phyloP scores from a whole-genome alignment of 2,329 filamentous ascomycete genomes.

The Talaromyces verruculosus region DNA sequence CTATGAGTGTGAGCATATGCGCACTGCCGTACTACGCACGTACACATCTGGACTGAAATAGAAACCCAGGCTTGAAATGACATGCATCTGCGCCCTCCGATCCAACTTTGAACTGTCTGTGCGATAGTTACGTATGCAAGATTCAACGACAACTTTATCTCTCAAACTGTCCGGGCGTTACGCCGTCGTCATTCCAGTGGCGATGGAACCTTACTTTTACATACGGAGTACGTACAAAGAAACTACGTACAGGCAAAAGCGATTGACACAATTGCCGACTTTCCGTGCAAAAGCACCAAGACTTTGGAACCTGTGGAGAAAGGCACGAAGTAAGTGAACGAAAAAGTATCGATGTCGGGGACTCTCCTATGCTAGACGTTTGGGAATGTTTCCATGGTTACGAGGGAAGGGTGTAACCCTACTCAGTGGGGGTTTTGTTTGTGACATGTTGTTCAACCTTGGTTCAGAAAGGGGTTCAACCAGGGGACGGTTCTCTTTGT shows the following conservation, averaged over 20 bases:
- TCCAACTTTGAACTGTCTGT: background rate
- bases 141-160: background rate
- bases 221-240: background rate
- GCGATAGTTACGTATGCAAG: background rate
- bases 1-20: background rate
- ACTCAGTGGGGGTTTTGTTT: background rate
- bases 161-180: background rate
- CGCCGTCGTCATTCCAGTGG: background rate
- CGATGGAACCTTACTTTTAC: background rate
- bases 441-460: slow-evolving; percentile 4
- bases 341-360: background rate
- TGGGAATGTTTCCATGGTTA: background rate
- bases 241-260: background rate
- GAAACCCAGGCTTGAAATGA: background rate
- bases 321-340: background rate
- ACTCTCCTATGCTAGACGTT: background rate
- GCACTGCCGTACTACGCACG: background rate
- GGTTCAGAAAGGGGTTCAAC: background rate
- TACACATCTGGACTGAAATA: background rate
- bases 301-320: slow-evolving; percentile 6
- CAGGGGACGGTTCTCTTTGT: background rate
- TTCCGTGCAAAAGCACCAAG: background rate
- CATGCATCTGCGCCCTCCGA: background rate
- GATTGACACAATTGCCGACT: background rate
- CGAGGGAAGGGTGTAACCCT: background rate